Base-by-base conservation (phyloP, 1,284 basidiomycete genomes). In the Cryptococcus depauperatus region DNA sequence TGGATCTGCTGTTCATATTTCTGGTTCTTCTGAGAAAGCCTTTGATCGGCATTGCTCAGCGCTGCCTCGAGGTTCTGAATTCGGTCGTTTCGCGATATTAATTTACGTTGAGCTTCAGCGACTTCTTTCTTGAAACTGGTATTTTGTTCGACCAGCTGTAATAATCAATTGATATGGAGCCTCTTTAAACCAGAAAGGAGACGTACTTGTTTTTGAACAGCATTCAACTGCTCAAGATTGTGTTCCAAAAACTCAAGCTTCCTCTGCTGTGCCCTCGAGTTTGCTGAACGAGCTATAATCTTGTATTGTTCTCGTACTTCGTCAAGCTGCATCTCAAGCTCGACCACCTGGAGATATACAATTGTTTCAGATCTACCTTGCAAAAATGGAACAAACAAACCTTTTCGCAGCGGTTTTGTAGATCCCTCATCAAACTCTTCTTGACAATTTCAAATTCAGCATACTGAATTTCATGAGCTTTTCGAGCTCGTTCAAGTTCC, bases 361-460 rank as follows among this genome's bases (percentile, higher is more conserved):
- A 7, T 37, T 23, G 14, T 18, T 22, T 37, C 16, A 18, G 13
- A 10, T 5, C 18, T 37, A 19, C 9, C 35, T 14, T 37, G 22
- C 14, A 16, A 18, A 7, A 29, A 28, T 8, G 19, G 13, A 10
- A 16, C n/a, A 3, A 22, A 45, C 74, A 52, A 46, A 88, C 91
- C 83, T 98, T 98, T 76, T 99, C 95, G 70, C 95, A 99, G 37
- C 95, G 90, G 71, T 98, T 96, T 75, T 97, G 95, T 55, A 99
- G 75, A 75, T 98, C 95, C 40, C 90, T 84, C 86, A 98, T 96
- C 56, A 99, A 79, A 50, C 86, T 93, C 76, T 96, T 95, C 80
- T 98, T 98, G 66, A 97, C 90, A 28, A 85, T 84, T 68, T 99
- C 95, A 69, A 98, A 99, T 69, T 99, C 95, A 56, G 91, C 86